These are phyloP conservation scores for Musa itinerans DNA, from an alignment of 176 grass and related monocot species.

Conservation along the genomic window DNA sequence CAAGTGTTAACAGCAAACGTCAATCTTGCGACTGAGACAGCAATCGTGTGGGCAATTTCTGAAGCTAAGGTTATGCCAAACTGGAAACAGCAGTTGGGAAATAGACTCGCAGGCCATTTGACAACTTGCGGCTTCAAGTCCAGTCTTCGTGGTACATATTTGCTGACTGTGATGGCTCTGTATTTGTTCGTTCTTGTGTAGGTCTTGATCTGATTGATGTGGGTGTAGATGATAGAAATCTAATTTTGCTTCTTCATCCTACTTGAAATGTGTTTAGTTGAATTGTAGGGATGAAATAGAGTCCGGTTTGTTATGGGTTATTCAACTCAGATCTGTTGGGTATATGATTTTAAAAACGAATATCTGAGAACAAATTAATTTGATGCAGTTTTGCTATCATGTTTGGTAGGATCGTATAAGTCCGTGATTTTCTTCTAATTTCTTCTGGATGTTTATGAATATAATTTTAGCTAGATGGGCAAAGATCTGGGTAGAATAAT, in stretches of 20 bases:
- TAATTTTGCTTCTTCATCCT: not conserved
- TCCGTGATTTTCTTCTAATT: no score
- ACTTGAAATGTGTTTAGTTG: not conserved
- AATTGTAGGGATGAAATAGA: no score
- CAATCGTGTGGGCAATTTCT: conserved; percentile 56
- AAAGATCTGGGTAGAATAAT: no score
- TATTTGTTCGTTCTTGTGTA: not conserved
- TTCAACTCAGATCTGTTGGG: not conserved
- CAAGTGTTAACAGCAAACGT: conserved; percentile 68
- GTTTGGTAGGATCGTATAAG: no score
- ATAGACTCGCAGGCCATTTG: conserved; percentile 68
- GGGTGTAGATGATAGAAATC: not conserved
- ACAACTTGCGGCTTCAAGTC: conserved; percentile 77
- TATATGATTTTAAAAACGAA: no score
- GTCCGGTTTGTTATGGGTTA: not conserved
- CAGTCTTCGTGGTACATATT: conserved; percentile 64
- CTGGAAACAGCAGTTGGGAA: conserved; percentile 76
- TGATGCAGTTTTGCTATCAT: no score
- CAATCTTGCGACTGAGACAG: conserved; percentile 89
- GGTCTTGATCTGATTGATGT: not conserved
- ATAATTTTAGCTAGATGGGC: no score
- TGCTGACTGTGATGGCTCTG: not conserved
- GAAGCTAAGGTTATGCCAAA: conserved; percentile 39
- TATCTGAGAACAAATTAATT: no score
- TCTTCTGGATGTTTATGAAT: no score